Conservation (phyloP, 768 basidiomycete genomes). For the Termitomyces eurrhizus region DNA sequence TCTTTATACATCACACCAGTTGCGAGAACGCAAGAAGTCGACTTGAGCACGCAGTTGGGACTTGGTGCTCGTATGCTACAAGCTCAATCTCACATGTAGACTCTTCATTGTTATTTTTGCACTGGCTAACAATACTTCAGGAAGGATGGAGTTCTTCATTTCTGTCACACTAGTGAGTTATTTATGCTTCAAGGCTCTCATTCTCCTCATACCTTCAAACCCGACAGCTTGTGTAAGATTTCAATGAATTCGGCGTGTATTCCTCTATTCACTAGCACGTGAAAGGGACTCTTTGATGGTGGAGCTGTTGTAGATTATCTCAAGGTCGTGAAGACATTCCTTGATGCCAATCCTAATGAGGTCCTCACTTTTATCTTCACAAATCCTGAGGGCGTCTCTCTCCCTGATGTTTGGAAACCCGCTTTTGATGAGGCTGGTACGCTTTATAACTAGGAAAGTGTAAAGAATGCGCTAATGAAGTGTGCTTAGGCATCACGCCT, state of each 20-base stretch:
- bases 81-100: slow-evolving; percentile 27
- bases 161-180: slow-evolving; percentile 60
- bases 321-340: slow-evolving; percentile 47
- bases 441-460: background rate
- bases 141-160: slow-evolving; percentile 42
- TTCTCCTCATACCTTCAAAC: background rate
- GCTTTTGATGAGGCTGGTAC: slow-evolving; percentile 47
- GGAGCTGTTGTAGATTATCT: slow-evolving; percentile 49
- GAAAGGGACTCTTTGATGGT: slow-evolving; percentile 47
- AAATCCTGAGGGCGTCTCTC: slow-evolving; percentile 53
- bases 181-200: background rate
- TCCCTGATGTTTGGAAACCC: slow-evolving; percentile 46
- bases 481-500: slow-evolving; percentile 31
- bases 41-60: slow-evolving; percentile 28
- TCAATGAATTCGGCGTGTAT: background rate
- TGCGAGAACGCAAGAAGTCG: slow-evolving; percentile 33
- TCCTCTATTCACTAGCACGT: background rate
- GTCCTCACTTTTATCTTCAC: slow-evolving; percentile 65
- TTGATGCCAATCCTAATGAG: slow-evolving; percentile 60
- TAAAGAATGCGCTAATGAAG: background rate
- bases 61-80: slow-evolving; percentile 15
- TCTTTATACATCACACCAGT: slow-evolving; percentile 23
- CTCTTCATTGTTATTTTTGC: background rate
- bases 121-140: background rate
- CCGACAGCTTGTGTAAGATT: slow-evolving; percentile 31